Conservation (phyloP, 192 early-diverging fungal species). For the Thoreauomyces humboldtii region DNA sequence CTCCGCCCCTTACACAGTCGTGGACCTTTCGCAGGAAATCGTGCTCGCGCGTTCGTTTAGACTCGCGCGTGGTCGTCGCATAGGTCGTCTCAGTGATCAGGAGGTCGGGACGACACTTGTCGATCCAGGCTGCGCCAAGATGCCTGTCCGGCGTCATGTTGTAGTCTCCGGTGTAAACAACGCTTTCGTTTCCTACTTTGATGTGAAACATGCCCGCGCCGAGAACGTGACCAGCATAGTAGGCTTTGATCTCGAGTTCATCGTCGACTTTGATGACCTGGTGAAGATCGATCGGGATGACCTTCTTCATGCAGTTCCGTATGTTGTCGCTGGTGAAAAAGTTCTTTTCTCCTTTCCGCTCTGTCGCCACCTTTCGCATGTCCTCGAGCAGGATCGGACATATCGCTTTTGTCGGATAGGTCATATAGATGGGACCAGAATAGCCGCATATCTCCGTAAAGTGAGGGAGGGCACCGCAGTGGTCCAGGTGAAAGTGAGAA, state of each 20-base stretch:
- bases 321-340: constrained; percentile 88
- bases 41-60: constrained; percentile 86
- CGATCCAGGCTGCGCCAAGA: constrained; percentile 95
- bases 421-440: constrained; percentile 97
- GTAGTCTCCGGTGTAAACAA: constrained; percentile 98
- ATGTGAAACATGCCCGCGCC: constrained; percentile 98
- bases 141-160: constrained; percentile 98
- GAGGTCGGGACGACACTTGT: constrained; percentile 84
- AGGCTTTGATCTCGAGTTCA: constrained; percentile 89
- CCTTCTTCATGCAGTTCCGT: constrained; percentile 93
- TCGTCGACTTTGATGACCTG: constrained; percentile 87
- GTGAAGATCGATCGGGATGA: constrained; percentile 81
- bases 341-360: constrained; percentile 82
- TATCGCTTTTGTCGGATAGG: constrained; percentile 94
- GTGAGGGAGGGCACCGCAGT: constrained; percentile 94
- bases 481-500: constrained; percentile 97
- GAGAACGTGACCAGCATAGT: constrained; percentile 97
- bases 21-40: constrained; percentile 92
- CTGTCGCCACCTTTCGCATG: constrained; percentile 89
- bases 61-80: constrained; percentile 92
- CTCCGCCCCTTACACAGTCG: constrained; percentile 67
- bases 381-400: constrained; percentile 90
- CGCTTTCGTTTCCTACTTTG: constrained; percentile 54
- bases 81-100: constrained; percentile 98
- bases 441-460: constrained; percentile 96